Conservation (phyloP, 2,329 filamentous ascomycete species). For the Venturiaceae sp. region DNA sequence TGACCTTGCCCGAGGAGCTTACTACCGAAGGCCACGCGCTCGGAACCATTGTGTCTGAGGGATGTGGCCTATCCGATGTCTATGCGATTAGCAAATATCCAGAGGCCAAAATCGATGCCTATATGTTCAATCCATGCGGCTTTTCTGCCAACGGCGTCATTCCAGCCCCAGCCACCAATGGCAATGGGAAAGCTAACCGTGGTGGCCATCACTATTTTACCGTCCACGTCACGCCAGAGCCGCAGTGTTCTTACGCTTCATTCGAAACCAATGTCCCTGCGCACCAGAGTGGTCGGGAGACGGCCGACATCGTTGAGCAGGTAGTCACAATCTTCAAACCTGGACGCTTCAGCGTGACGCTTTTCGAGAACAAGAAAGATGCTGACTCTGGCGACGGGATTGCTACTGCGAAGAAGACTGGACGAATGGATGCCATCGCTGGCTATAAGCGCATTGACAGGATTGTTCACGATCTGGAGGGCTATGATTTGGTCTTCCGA, state of each 20-base stretch:
- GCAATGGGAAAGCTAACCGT: constrained; percentile 26
- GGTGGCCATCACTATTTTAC: constrained; percentile 72
- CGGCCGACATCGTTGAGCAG: constrained; percentile 82
- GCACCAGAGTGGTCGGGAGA: constrained; percentile 77
- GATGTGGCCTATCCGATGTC: constrained; percentile 78
- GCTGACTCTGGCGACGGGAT: constrained; percentile 26
- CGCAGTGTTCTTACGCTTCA: constrained; percentile 92
- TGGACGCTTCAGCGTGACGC: constrained; percentile 91
- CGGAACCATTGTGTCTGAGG: constrained; percentile 83
- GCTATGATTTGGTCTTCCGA: constrained; percentile 92
- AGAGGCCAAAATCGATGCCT: constrained; percentile 88
- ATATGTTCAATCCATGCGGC: constrained; percentile 91
- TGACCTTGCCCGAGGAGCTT: constrained; percentile 58
- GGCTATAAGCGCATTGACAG: constrained; percentile 87
- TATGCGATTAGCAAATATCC: constrained; percentile 83
- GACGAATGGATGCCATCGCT: constrained; percentile 63
- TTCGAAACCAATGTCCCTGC: constrained; percentile 98
- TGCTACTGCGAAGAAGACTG: constrained; percentile 35
- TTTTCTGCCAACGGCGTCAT: constrained; percentile 97
- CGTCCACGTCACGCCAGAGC: constrained; percentile 95
- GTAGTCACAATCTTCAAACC: constrained; percentile 95
- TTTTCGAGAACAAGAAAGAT: constrained; percentile 77
- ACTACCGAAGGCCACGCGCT: constrained; percentile 91
- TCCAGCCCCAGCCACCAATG: constrained; percentile 54
- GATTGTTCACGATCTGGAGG: constrained; percentile 94